Conservation (phyloP, 2,329 filamentous ascomycete species). For the Paraconiothyrium sp. region DNA sequence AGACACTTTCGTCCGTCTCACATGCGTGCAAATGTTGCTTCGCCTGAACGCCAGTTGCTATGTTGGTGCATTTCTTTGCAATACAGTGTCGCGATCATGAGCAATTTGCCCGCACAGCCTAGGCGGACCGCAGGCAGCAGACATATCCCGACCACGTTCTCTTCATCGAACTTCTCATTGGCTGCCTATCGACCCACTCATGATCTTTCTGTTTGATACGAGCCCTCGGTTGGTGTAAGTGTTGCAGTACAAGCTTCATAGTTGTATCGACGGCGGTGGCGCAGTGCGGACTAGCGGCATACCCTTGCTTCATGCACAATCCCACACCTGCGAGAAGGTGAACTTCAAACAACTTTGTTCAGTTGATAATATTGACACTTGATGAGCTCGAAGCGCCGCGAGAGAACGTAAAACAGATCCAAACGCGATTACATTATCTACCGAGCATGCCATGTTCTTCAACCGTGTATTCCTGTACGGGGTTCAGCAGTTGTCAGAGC, state of each 20-base stretch:
- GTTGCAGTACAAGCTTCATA: background rate
- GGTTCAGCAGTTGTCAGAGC: background rate
- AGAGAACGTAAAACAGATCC: background rate
- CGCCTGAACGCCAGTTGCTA: background rate
- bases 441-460: background rate
- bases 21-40: background rate
- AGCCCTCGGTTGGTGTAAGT: background rate
- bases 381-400: background rate
- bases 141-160: background rate
- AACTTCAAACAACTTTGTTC: background rate
- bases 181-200: background rate
- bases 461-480: background rate
- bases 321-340: background rate
- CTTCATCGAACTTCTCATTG: background rate
- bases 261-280: slow-evolving; percentile 5
- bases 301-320: background rate
- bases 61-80: background rate
- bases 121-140: background rate
- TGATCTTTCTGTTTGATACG: background rate
- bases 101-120: background rate
- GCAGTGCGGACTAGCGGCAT: background rate
- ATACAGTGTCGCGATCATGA: background rate
- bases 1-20: background rate
- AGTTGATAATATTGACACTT: background rate
- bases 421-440: background rate